Base-by-base conservation (phyloP, 805 yeast genomes). In the Wickerhamiella brachini region DNA sequence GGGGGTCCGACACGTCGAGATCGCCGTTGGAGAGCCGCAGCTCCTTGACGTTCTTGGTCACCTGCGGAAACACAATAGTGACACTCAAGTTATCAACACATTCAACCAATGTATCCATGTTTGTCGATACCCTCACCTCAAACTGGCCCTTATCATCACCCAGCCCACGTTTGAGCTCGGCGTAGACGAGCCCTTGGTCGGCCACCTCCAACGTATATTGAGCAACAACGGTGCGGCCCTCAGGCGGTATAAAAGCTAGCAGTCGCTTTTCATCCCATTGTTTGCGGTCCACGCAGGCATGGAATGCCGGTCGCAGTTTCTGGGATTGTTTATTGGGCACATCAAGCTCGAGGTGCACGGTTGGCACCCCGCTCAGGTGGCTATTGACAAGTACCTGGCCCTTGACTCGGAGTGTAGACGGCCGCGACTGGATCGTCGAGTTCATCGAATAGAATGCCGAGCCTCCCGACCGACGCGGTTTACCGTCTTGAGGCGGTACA, bases 211-310 rank as follows among this genome's bases (percentile, higher is more conserved):
- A 64, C 5, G 75, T 71, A 65, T 89, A 89, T 9, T 76, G 65
- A 74, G 81, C 75, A 21, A 89, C 62, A 2, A 73, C 70, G 42
- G 79, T 77, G 53, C 70, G 74, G 6, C 94, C 97, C 65, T 90
- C 96, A 0, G 97, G 95, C 5, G 97, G 98, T 18, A 84, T 73
- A 60, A 90, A 86, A 17, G 79, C 71, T 31, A 88, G 62, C 0
- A 67, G 56, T 0, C 79, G 80, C 0, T 75, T 74, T 5, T 60
- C 54, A 1, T 60, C 49, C 86, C 87, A 83, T 18, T 67, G 66
- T 10, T 70, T 73, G 1, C 73, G 56, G 45, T 80, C 73, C 1
- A 89, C 77, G 63, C 90, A 81, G 46, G 73, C 75, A 63, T 90
- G 96, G 56, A 86, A 78, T 13, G 69, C 51, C 3, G 54, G 42